phyloP scores from a whole-genome alignment of 768 basidiomycete genomes.

The Boletellus sp. region DNA sequence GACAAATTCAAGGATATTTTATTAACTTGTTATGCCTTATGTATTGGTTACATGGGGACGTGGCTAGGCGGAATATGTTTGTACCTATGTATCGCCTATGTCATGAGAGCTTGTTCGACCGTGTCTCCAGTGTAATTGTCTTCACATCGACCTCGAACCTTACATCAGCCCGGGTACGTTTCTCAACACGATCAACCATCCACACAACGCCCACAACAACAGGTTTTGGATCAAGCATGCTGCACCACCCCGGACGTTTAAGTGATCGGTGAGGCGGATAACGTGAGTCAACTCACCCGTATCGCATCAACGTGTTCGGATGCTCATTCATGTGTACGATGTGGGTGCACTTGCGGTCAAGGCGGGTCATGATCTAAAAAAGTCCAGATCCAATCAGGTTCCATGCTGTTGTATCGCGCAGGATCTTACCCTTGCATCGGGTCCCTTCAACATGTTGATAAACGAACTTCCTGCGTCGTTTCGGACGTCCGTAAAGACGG shows the following conservation, averaged over 20 bases:
- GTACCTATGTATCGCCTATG: no score
- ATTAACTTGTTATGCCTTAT: no score
- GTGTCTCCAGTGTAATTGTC: no score
- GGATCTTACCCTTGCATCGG: constrained; percentile 73
- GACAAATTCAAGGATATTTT: no score
- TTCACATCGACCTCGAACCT: constrained; percentile 65
- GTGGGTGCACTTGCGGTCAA: constrained; percentile 75
- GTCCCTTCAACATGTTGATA: constrained; percentile 71
- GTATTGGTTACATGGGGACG: no score
- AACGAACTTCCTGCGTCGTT: constrained; percentile 80
- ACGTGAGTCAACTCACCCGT: constrained; percentile 45
- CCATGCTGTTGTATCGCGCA: not conserved
- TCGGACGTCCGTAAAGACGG: constrained; percentile 80
- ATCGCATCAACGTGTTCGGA: constrained; percentile 67
- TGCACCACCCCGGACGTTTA: constrained; percentile 21
- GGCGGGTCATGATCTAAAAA: constrained; percentile 55
- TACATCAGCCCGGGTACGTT: constrained; percentile 60
- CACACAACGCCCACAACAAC: constrained; percentile 79
- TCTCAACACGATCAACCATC: constrained; percentile 85
- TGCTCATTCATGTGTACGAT: constrained; percentile 83
- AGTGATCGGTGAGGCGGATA: not conserved
- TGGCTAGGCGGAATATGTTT: no score
- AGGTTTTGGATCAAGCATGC: constrained; percentile 63
- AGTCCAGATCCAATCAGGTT: not conserved
- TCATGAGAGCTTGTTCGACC: no score